phyloP scores from a whole-genome alignment of 2,329 filamentous ascomycete genomes.

The Talaromyces albobiverticillius region DNA sequence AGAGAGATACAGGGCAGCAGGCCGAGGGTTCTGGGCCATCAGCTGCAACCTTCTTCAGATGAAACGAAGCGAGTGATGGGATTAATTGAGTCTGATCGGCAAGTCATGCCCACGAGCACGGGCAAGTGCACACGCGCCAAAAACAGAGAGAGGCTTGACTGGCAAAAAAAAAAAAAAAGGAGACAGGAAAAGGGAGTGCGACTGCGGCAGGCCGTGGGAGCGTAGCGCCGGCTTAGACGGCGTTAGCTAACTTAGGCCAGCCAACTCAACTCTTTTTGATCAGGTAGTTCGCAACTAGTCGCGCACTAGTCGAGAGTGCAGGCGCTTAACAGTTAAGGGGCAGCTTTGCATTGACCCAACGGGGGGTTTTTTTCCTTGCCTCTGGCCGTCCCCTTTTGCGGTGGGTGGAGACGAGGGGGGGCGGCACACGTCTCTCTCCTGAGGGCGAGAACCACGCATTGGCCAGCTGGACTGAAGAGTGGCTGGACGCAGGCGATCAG shows the following conservation, averaged over 20 bases:
- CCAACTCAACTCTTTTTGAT: too few species aligned
- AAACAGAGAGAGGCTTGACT: constrained; percentile 1
- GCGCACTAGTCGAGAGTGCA: too few species aligned
- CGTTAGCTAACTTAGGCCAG: too few species aligned
- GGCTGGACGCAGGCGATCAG: too few species aligned
- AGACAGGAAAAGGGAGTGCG: too few species aligned
- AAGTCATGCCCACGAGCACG: constrained; percentile 13
- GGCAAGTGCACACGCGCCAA: constrained; percentile 12
- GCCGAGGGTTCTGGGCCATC: constrained; percentile 13
- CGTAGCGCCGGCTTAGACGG: too few species aligned
- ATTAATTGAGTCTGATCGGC: constrained; percentile 10
- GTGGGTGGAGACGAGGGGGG: not conserved
- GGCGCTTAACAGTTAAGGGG: too few species aligned
- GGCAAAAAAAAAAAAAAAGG: not conserved
- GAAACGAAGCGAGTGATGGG: constrained; percentile 6
- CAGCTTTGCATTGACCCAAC: too few species aligned
- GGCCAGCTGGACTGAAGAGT: too few species aligned
- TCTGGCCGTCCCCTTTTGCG: not conserved
- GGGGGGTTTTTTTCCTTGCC: too few species aligned
- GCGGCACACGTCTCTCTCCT: not conserved
- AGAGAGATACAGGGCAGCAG: not conserved
- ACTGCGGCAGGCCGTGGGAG: too few species aligned
- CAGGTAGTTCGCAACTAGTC: too few species aligned
- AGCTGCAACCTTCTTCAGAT: constrained; percentile 13
- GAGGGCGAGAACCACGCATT: not conserved